A percentile compares a stretch with the other conserved stretches of the same genome.
Evolutionary conservation across 768 basidiomycete genomes (phyloP).

Genomic region (Tremella fuciformis): DNA sequence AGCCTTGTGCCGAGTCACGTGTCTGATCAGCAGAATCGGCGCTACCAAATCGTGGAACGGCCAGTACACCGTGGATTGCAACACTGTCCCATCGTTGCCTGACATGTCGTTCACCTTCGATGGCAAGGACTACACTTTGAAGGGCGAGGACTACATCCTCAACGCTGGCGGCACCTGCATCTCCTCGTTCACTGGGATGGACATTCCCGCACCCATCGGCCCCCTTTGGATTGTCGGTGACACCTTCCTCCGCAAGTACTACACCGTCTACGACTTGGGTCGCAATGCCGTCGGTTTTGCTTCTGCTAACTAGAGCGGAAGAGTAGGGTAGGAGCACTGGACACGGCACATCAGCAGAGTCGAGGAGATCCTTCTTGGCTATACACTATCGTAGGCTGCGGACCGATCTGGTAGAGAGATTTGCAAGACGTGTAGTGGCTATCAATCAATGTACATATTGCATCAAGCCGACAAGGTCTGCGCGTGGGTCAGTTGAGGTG

Average conservation of each 20-base stretch:
- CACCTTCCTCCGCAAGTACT: slow-evolving; percentile 72
- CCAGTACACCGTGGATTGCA: slow-evolving; percentile 87
- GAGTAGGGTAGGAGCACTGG: too few relatives aligned
- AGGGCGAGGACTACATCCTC: slow-evolving; percentile 80
- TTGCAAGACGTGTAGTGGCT: too few relatives aligned
- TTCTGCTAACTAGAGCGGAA: slow-evolving; percentile 24
- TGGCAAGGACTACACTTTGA: slow-evolving; percentile 73
- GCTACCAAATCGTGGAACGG: slow-evolving; percentile 94
- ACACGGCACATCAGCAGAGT: too few relatives aligned
- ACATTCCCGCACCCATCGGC: slow-evolving; percentile 65
- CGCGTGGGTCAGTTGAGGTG: too few relatives aligned
- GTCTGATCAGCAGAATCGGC: slow-evolving; percentile 61
- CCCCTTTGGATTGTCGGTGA: slow-evolving; percentile 82
- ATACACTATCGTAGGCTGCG: too few relatives aligned
- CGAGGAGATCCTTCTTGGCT: too few relatives aligned
- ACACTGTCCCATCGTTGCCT: slow-evolving; percentile 77
- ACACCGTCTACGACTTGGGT: slow-evolving; percentile 54
- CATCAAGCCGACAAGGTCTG: too few relatives aligned
- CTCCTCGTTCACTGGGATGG: slow-evolving; percentile 85
- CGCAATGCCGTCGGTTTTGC: slow-evolving; percentile 49
- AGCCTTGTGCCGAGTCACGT: background rate
- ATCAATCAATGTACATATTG: too few relatives aligned
- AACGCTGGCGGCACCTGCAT: slow-evolving; percentile 90
- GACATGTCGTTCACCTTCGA: slow-evolving; percentile 78
- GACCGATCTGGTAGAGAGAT: too few relatives aligned